A percentile compares a stretch with the other conserved stretches of the same genome.
phyloP scores from a whole-genome alignment of 345 rosid genomes.

The Mercurialis annua region DNA sequence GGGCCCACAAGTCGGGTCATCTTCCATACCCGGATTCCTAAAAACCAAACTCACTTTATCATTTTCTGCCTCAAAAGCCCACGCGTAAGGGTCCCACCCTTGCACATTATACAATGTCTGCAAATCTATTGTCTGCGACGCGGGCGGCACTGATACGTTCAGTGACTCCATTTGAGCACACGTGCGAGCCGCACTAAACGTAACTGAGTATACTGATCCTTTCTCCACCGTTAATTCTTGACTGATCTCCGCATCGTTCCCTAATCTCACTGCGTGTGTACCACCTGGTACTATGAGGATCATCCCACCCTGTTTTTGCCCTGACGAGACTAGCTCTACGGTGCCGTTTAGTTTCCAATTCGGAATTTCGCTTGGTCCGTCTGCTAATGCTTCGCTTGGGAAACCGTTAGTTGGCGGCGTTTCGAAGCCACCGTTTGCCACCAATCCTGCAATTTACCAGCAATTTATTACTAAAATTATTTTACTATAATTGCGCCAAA shows the following conservation, averaged over 20 bases:
- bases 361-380: constrained; percentile 53
- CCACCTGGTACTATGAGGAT: constrained; percentile 91
- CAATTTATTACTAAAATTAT: background rate
- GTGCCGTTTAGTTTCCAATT: constrained; percentile 69
- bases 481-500: too few species aligned
- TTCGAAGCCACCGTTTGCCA: constrained; percentile 81
- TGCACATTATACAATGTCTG: constrained; percentile 91
- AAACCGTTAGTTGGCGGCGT: constrained; percentile 61
- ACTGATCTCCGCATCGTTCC: constrained; percentile 92
- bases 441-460: constrained; percentile 42
- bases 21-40: constrained; percentile 93
- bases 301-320: constrained; percentile 96
- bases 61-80: constrained; percentile 81
- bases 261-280: constrained; percentile 73
- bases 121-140: constrained; percentile 76
- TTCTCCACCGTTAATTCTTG: constrained; percentile 85
- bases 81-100: constrained; percentile 97
- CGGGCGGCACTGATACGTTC: constrained; percentile 79
- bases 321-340: constrained; percentile 78
- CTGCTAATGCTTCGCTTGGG: constrained; percentile 50
- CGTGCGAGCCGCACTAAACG: constrained; percentile 98
- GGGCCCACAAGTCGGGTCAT: constrained; percentile 97
- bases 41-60: constrained; percentile 52
- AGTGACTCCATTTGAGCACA: constrained; percentile 93
- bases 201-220: constrained; percentile 71